These are phyloP conservation scores for Vitis hybrid DNA, from an alignment of 177 flowering plant genomes.

Conservation along the genomic window DNA sequence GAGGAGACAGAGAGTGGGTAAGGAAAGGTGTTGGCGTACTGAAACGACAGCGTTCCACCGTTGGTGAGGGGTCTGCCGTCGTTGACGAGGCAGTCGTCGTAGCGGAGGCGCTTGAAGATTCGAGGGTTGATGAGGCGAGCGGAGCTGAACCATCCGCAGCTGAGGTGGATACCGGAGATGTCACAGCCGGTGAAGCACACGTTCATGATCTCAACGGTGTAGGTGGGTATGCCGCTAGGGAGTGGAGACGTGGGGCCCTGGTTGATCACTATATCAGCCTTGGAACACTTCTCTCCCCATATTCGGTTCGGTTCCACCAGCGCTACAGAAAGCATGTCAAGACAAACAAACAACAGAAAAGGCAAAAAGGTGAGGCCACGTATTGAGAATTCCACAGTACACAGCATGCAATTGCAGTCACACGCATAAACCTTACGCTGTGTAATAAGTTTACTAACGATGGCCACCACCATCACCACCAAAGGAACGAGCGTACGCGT, in stretches of 20 bases:
- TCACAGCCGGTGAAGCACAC: constrained; percentile 49
- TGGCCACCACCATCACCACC: constrained; percentile 2
- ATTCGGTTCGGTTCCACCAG: constrained; percentile 33
- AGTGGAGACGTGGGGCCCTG: constrained; percentile 51
- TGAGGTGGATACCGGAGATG: constrained; percentile 54
- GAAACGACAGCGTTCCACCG: constrained; percentile 53
- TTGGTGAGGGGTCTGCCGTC: constrained; percentile 43
- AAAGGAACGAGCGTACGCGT: neutral
- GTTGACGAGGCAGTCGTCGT: constrained; percentile 65
- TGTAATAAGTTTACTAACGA: too few species aligned
- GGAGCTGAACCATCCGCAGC: constrained; percentile 81
- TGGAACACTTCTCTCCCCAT: constrained; percentile 45
- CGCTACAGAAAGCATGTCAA: constrained; percentile 1
- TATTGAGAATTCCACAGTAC: too few species aligned
- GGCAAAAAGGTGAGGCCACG: too few species aligned
- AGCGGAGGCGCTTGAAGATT: constrained; percentile 54
- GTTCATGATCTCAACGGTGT: constrained; percentile 60
- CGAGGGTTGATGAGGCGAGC: constrained; percentile 55
- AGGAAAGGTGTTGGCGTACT: constrained; percentile 62
- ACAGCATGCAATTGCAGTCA: too few species aligned
- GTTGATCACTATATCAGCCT: constrained; percentile 39
- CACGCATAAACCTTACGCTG: too few species aligned
- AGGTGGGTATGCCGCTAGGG: constrained; percentile 67
- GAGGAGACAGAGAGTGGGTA: constrained; percentile 65
- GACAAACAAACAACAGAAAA: neutral